Evolutionary conservation across 306 rosid species (phyloP).

Genomic region (Cyamopsis tetragonoloba): DNA sequence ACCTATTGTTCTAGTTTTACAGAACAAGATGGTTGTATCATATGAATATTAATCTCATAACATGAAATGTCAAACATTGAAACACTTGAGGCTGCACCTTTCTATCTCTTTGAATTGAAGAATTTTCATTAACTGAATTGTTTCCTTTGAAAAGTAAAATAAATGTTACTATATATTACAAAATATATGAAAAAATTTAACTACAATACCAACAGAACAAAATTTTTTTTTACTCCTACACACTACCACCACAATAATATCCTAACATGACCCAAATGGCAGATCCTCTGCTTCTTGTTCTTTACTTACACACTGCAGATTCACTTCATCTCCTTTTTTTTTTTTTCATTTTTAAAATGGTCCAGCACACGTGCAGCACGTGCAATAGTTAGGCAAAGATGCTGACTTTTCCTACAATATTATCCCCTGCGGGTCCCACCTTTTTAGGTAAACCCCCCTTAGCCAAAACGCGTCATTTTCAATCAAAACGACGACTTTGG

Average conservation of each 20-base stretch:
- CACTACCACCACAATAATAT: constrained; percentile 15
- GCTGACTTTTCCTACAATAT: constrained; percentile 20
- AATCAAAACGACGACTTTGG: constrained; percentile 52
- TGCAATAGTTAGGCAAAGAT: constrained; percentile 7
- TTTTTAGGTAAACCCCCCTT: not conserved
- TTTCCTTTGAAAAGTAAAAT: constrained; percentile 14
- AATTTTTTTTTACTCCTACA: constrained; percentile 27
- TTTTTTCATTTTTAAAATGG: not conserved
- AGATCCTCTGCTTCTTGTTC: constrained; percentile 1
- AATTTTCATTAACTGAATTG: constrained; percentile 2
- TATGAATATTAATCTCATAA: not conserved
- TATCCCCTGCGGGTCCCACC: not conserved
- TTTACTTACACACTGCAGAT: constrained; percentile 16
- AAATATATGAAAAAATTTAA: constrained; percentile 33
- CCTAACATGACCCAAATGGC: constrained; percentile 3
- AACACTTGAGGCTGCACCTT: not conserved
- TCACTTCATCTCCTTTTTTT: not conserved
- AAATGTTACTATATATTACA: constrained; percentile 28
- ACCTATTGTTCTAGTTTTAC: not conserved
- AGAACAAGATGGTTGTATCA: not conserved
- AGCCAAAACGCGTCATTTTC: not conserved
- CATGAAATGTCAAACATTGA: constrained; percentile 18
- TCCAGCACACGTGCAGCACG: not conserved
- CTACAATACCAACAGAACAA: constrained; percentile 19
- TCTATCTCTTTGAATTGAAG: constrained; percentile 22